Conservation (phyloP, 768 basidiomycete species). For the Coprinopsis sp. region DNA sequence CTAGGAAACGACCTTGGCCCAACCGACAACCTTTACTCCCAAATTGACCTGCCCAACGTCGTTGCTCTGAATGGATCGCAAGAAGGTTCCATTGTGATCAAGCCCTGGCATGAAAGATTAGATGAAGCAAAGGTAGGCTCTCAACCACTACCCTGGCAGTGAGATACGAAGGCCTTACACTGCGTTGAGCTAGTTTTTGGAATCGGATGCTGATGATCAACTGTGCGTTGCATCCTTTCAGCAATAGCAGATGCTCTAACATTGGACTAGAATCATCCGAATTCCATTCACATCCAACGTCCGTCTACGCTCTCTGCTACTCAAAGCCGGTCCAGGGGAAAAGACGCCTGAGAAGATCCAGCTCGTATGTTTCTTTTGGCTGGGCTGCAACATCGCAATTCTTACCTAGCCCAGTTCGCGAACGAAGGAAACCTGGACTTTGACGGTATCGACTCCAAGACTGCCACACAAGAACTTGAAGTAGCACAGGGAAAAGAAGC, state of each 20-base stretch:
- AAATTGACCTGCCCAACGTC: constrained; percentile 79
- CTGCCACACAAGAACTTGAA: constrained; percentile 67
- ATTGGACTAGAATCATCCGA: constrained; percentile 59
- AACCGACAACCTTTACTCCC: constrained; percentile 65
- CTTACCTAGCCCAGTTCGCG: constrained; percentile 47
- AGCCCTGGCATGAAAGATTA: constrained; percentile 79
- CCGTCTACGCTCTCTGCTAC: constrained; percentile 72
- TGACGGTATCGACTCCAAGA: constrained; percentile 57
- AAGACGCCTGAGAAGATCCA: constrained; percentile 70
- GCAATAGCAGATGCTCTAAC: constrained; percentile 3
- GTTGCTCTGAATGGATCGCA: constrained; percentile 67
- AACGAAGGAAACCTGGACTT: constrained; percentile 83
- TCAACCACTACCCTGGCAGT: background rate
- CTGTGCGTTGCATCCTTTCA: constrained; percentile 40
- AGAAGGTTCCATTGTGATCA: constrained; percentile 59
- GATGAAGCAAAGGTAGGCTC: constrained; percentile 62
- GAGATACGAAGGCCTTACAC: constrained; percentile 1
- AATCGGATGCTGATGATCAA: constrained; percentile 91
- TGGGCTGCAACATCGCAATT: background rate
- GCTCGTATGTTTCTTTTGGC: constrained; percentile 45
- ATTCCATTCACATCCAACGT: constrained; percentile 87
- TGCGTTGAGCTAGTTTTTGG: constrained; percentile 52
- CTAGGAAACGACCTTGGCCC: constrained; percentile 44
- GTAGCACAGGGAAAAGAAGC: constrained; percentile 69
- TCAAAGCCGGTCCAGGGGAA: constrained; percentile 80